phyloP scores from a whole-genome alignment of 768 basidiomycete species.

The Myochromella boudieri region DNA sequence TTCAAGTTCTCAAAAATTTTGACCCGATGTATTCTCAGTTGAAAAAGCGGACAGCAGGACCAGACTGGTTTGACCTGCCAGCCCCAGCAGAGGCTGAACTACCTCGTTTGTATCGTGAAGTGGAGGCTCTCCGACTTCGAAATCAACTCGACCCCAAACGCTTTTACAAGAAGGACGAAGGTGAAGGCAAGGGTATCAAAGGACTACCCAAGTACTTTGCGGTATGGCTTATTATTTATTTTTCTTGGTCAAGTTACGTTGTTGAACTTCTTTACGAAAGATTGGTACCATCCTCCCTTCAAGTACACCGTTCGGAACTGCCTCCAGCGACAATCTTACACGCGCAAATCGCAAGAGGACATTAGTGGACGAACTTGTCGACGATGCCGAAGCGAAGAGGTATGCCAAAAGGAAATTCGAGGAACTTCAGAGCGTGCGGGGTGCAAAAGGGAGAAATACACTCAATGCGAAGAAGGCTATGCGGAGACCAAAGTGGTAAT shows the following conservation, averaged over 20 bases:
- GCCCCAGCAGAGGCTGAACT: constrained; percentile 79
- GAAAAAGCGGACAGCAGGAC: constrained; percentile 71
- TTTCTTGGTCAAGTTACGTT: constrained; percentile 4
- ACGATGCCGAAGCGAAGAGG: constrained; percentile 80
- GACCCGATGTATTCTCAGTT: constrained; percentile 41
- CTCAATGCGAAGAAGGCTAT: constrained; percentile 62
- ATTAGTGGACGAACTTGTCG: constrained; percentile 85
- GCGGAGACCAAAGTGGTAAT: constrained; percentile 71
- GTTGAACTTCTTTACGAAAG: constrained; percentile 34
- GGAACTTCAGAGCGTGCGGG: constrained; percentile 68
- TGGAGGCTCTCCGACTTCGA: constrained; percentile 81
- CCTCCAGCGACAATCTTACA: constrained; percentile 70
- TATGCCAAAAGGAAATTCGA: constrained; percentile 93
- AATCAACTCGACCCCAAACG: constrained; percentile 92
- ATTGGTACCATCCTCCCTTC: constrained; percentile 79
- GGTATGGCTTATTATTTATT: constrained; percentile 43
- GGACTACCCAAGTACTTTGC: constrained; percentile 88
- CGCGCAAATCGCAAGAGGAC: constrained; percentile 74
- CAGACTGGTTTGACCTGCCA: constrained; percentile 87
- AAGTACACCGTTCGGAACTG: constrained; percentile 68
- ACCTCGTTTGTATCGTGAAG: constrained; percentile 78
- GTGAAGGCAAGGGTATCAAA: constrained; percentile 82
- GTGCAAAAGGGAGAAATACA: constrained; percentile 69
- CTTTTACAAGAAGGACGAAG: constrained; percentile 86
- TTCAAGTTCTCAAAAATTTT: constrained; percentile 1